Evolutionary conservation across 441 rosid species (phyloP).

Genomic region (Aleurites moluccanus): DNA sequence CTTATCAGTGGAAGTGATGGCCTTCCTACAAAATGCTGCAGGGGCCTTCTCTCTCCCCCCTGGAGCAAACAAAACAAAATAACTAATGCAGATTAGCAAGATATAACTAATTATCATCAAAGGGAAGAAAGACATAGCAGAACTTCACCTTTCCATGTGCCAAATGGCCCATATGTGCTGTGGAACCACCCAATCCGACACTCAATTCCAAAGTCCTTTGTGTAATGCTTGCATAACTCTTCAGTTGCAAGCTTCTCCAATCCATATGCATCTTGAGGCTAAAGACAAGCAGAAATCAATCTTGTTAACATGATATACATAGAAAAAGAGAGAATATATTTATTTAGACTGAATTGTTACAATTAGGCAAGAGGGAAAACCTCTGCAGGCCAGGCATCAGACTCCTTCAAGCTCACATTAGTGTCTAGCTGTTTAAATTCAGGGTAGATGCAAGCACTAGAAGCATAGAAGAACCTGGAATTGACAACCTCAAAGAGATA

Average conservation of each 20-base stretch:
- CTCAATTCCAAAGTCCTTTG: constrained; percentile 88
- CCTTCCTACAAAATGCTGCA: constrained; percentile 96
- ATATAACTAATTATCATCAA: not conserved
- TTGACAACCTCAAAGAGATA: not conserved
- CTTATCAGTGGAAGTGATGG: constrained; percentile 69
- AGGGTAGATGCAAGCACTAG: constrained; percentile 96
- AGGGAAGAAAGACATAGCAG: not conserved
- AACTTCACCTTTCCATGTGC: constrained; percentile 88
- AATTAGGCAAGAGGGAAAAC: constrained; percentile 30
- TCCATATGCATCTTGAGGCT: constrained; percentile 99
- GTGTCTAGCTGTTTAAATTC: constrained; percentile 96
- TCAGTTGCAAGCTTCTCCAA: constrained; percentile 97
- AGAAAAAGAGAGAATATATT: constrained; percentile 12
- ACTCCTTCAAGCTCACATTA: constrained; percentile 93
- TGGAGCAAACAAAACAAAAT: constrained; percentile 14
- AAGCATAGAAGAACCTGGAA: constrained; percentile 88
- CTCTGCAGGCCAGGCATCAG: constrained; percentile 99
- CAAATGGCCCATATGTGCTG: constrained; percentile 94
- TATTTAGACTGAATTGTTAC: not conserved
- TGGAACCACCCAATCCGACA: constrained; percentile 93
- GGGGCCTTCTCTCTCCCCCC: constrained; percentile 99
- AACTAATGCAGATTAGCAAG: not conserved
- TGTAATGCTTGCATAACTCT: constrained; percentile 97
- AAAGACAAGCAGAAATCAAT: constrained; percentile 15
- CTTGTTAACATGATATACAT: constrained; percentile 4